Base-by-base conservation (phyloP, 2,329 filamentous ascomycete species). In the Fusarium sp. region DNA sequence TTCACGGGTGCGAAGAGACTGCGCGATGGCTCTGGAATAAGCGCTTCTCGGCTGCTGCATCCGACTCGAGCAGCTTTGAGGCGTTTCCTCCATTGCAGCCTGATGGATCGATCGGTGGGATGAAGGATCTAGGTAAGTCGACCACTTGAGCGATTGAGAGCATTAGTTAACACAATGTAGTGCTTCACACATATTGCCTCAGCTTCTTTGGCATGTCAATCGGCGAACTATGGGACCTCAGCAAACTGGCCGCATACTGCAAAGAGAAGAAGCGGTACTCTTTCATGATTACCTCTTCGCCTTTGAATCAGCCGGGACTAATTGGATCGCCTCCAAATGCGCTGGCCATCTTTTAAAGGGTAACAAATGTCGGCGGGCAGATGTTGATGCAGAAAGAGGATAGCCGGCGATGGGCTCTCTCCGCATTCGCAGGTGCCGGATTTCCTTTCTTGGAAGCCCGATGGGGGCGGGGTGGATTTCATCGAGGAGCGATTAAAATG, bases 21-120 rank as follows among this genome's bases (percentile, higher is more conserved):
- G 83, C 90, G 9, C 87, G 89, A 63, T 94, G 92, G 92, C 72
- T 94, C 68, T 92, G 93, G 84, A 91, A 94, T 77, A 89, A 87
- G 73, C 91, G 92, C 62, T 94, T 94, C 74, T 86, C 92, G 0
- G 90, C 89, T 1, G 91, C 92, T 2, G 91, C 88, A 0, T 90
- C 90, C 0, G 92, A 94, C 78, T 84, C 87, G 14, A 89, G 88
- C 23, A 85, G 88, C 0, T 93, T 94, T 71, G 92, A 94, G 82
- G 86, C 88, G 0, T 89, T 90, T 81, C 91, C 91, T 2, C 88
- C 89, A 0, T 63, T 88, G 37, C 84, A 85, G 64, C 72, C 81
- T 6, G 84, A 87, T 60, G 85, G 85, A 1, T 80, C 81, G 0
- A 41, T 64, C 0, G 83, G 81, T 2, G 72, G 60, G 0, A 70